Percentiles rank a stretch among this genome's conserved stretches.
These are phyloP conservation scores for Venustampulla echinocandica DNA, from an alignment of 495 filamentous ascomycete genomes.

Conservation along the genomic window DNA sequence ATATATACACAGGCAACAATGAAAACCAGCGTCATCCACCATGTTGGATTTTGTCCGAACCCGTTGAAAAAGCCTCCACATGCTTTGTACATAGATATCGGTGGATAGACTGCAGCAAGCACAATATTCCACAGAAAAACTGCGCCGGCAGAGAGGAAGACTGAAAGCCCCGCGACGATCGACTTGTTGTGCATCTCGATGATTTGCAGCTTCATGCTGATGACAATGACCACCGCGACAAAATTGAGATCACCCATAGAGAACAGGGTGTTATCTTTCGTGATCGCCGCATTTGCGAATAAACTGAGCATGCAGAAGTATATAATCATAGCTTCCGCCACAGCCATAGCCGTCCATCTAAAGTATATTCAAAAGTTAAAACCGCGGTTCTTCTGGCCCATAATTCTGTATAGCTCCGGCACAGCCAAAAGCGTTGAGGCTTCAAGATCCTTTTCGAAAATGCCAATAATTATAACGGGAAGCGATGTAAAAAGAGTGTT, in stretches of 20 bases:
- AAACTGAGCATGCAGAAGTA: conserved; percentile 66
- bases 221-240: conserved; percentile 63
- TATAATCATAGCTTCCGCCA: conserved; percentile 63
- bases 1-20: too few relatives aligned
- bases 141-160: too few relatives aligned
- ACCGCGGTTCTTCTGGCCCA: conserved; percentile 65
- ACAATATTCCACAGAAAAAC: too few relatives aligned
- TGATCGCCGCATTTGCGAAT: conserved; percentile 54
- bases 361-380: conserved; percentile 70
- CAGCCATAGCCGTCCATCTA: conserved; percentile 69
- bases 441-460: conserved; percentile 78
- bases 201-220: conserved; percentile 82
- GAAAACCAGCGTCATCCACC: too few relatives aligned
- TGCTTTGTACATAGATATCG: too few relatives aligned
- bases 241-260: conserved; percentile 72
- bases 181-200: too few relatives aligned
- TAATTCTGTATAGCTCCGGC: conserved; percentile 79
- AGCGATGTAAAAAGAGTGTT: conserved; percentile 88
- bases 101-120: too few relatives aligned
- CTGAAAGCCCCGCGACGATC: too few relatives aligned
- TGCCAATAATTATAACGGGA: conserved; percentile 74
- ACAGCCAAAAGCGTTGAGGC: conserved; percentile 78
- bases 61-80: too few relatives aligned
- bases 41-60: too few relatives aligned
- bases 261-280: conserved; percentile 62